A percentile compares a stretch with the other conserved stretches of the same genome.
phyloP scores from a whole-genome alignment of 495 filamentous ascomycete species.

The Letharia columbiana region DNA sequence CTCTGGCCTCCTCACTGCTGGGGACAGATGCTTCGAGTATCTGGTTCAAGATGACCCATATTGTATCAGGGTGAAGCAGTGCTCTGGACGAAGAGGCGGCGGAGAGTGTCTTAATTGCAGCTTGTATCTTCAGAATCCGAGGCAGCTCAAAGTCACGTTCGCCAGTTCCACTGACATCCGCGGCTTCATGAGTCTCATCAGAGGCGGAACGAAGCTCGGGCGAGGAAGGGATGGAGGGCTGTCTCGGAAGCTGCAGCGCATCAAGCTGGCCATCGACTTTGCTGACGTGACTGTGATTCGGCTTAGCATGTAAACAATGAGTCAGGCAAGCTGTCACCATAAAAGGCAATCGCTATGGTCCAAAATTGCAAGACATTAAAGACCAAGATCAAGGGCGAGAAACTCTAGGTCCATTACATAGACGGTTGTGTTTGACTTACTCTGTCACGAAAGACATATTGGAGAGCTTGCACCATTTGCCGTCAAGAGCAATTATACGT shows the following conservation, averaged over 20 bases:
- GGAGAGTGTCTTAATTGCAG: slow-evolving; percentile 59
- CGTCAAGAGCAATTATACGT: not conserved
- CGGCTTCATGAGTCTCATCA: slow-evolving; percentile 18
- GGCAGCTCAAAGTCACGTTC: not conserved
- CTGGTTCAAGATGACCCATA: slow-evolving; percentile 52
- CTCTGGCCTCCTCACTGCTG: slow-evolving; percentile 21
- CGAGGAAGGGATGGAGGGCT: slow-evolving; percentile 22
- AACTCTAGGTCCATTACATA: not conserved
- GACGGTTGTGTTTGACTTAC: slow-evolving; percentile 37
- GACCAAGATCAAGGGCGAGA: not conserved
- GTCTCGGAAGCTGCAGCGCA: slow-evolving; percentile 48
- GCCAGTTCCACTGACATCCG: not conserved
- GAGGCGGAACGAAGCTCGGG: slow-evolving; percentile 19
- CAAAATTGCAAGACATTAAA: not conserved
- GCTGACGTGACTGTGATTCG: slow-evolving; percentile 57
- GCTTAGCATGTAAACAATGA: slow-evolving; percentile 3
- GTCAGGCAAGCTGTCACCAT: not conserved
- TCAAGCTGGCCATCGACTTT: slow-evolving; percentile 74
- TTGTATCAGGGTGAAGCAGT: slow-evolving; percentile 41
- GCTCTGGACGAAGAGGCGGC: slow-evolving; percentile 49
- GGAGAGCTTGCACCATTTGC: not conserved
- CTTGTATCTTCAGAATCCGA: slow-evolving; percentile 42
- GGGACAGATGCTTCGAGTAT: slow-evolving; percentile 34
- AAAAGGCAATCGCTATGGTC: not conserved
- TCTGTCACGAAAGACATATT: slow-evolving; percentile 60